Evolutionary conservation across 805 yeast genomes (phyloP).

Genomic region (Saccharomyces mikatae): DNA sequence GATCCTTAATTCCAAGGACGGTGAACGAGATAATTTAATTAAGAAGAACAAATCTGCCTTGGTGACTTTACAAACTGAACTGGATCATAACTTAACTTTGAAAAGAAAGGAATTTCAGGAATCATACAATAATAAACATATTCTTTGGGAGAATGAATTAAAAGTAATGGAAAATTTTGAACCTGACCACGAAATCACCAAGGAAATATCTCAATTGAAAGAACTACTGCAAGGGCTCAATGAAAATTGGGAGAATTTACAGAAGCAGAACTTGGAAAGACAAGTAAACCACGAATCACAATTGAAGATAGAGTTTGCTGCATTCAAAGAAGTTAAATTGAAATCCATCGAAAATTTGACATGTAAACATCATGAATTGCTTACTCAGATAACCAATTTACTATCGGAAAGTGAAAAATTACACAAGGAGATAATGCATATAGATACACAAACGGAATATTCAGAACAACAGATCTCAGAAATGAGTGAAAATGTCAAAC

Average conservation of each 20-base stretch:
- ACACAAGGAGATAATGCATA: neutral
- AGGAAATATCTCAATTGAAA: constrained; percentile 24
- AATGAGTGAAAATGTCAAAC: constrained; percentile 3
- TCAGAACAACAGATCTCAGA: neutral
- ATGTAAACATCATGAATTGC: constrained; percentile 11
- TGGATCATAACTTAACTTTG: neutral
- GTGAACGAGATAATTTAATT: neutral
- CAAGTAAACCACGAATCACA: constrained; percentile 8
- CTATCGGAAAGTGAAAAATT: constrained; percentile 5
- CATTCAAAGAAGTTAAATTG: constrained; percentile 14
- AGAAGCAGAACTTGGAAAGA: constrained; percentile 8
- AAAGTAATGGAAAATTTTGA: constrained; percentile 23
- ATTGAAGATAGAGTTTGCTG: constrained; percentile 18
- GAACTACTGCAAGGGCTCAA: constrained; percentile 16
- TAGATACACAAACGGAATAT: neutral
- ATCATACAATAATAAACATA: neutral
- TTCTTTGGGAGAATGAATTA: constrained; percentile 15
- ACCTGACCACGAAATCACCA: constrained; percentile 24
- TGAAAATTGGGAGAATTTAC: constrained; percentile 7
- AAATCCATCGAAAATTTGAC: constrained; percentile 20
- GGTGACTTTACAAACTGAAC: neutral
- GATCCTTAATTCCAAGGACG: neutral
- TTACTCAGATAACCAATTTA: constrained; percentile 7
- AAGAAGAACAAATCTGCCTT: neutral
- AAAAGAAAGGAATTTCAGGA: neutral